Evolutionary conservation across 495 filamentous ascomycete species (phyloP), one percentile per base, ranked within the genome.

Genomic region (Neurospora sp.): DNA sequence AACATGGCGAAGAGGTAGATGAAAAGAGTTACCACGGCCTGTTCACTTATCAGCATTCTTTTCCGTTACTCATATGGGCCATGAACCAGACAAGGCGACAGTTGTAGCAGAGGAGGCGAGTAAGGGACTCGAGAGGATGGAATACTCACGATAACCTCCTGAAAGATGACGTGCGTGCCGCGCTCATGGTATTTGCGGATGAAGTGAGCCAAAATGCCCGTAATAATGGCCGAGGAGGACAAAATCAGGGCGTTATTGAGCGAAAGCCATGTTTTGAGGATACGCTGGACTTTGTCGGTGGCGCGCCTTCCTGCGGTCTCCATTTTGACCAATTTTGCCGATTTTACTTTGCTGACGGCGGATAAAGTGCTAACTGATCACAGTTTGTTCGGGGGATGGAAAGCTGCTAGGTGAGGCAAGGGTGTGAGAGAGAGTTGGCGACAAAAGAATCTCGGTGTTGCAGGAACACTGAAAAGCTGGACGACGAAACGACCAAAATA

Each of bases 211-310:
- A 80, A 9, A 37, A 80, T 76, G 14, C 78, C 79, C 0, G 75
- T 77, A 27, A 76, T 11, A 66, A 80, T 78, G 72, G 74, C 71
- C 3, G 78, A 79, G n/a, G 79, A 79, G 1, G 75, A 39, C 9
- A 80, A 48, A 31, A 80, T 74, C 14, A 79, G n/a, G 37, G 75
- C 72, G 66, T 79, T 78, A 70, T 75, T 76, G 12, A 77, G 16
- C 0, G 75, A 71, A 5, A 80, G 71, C 14, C 79, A 37, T 44
- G 59, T 39, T 3, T 77, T 73, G 11, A 73, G 72, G 38, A 77
- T 71, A 46, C 48, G 44, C 14, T 54, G 73, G 35, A 37, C 42
- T 16, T 69, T 71, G 44, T 74, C 71, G 27, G 54, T 35, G 54
- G 3, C 27, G 12, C 54, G 54, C 54, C 14, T 66, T 27, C n/a